A percentile compares a stretch with the other conserved stretches of the same genome.
phyloP scores from a whole-genome alignment of 129 eudicot species.

The Artemisia argyi region DNA sequence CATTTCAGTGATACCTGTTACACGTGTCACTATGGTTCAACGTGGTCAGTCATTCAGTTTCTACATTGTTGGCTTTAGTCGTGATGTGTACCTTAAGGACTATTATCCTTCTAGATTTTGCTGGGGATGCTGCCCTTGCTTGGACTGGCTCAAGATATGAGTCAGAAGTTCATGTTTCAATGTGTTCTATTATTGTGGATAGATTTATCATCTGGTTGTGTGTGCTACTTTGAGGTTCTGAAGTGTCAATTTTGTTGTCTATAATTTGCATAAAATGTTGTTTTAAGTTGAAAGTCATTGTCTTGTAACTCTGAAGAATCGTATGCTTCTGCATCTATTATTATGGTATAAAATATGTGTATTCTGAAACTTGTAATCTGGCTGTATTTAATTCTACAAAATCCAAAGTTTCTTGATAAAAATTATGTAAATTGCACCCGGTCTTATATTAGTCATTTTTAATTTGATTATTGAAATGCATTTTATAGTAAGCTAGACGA shows the following conservation, averaged over 20 bases:
- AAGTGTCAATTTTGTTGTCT: constrained; percentile 13
- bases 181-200: background rate
- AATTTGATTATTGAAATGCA: too few species aligned
- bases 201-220: constrained; percentile 5
- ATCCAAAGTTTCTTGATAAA: too few species aligned
- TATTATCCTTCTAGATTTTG: constrained; percentile 90
- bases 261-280: background rate
- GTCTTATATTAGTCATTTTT: too few species aligned
- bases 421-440: too few species aligned
- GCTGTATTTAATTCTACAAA: too few species aligned
- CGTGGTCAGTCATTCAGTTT: constrained; percentile 66
- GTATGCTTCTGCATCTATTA: constrained; percentile 2
- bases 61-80: constrained; percentile 75
- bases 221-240: background rate
- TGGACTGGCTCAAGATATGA: constrained; percentile 80
- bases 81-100: constrained; percentile 86
- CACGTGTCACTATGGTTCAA: constrained; percentile 83
- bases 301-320: constrained; percentile 10
- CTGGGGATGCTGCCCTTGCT: constrained; percentile 96
- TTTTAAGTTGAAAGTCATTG: background rate
- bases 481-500: too few species aligned
- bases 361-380: too few species aligned
- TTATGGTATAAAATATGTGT: background rate
- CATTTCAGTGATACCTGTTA: constrained; percentile 89
- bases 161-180: background rate